These are phyloP conservation scores for Thelephora ganbajun DNA, from an alignment of 768 basidiomycete species.

Conservation along the genomic window DNA sequence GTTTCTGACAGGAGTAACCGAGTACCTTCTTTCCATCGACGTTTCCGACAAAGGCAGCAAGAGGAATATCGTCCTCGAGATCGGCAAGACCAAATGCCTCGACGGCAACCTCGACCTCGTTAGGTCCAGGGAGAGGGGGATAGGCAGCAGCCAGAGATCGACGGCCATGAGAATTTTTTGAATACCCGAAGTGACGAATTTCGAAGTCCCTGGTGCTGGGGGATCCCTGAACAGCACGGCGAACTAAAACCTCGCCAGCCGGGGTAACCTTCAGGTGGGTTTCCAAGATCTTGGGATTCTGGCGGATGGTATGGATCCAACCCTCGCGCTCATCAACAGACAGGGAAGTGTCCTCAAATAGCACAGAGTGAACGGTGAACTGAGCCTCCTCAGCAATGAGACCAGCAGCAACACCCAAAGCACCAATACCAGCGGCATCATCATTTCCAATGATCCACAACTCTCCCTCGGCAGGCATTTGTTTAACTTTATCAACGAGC, in stretches of 20 bases:
- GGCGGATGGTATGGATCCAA: conserved; percentile 13
- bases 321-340: conserved; percentile 12
- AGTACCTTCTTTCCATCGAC: conserved; percentile 1
- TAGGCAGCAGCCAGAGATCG: not conserved
- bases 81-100: no score
- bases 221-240: conserved; percentile 16
- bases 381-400: conserved; percentile 17
- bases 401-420: conserved; percentile 16
- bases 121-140: conserved; percentile 1
- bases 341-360: conserved; percentile 17
- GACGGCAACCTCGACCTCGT: conserved; percentile 4
- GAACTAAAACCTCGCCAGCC: conserved; percentile 16
- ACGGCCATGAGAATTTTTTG: not conserved
- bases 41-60: not conserved
- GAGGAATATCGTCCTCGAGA: not conserved
- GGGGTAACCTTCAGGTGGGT: conserved; percentile 16
- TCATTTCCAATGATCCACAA: conserved; percentile 18
- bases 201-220: conserved; percentile 6
- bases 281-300: conserved; percentile 15
- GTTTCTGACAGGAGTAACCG: not conserved
- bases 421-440: conserved; percentile 17
- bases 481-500: conserved; percentile 14
- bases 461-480: conserved; percentile 14
- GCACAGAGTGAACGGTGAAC: conserved; percentile 15
- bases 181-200: conserved; percentile 1